Evolutionary conservation across 2,329 filamentous ascomycete species (phyloP).

Genomic region (Botrytis cinerea): DNA sequence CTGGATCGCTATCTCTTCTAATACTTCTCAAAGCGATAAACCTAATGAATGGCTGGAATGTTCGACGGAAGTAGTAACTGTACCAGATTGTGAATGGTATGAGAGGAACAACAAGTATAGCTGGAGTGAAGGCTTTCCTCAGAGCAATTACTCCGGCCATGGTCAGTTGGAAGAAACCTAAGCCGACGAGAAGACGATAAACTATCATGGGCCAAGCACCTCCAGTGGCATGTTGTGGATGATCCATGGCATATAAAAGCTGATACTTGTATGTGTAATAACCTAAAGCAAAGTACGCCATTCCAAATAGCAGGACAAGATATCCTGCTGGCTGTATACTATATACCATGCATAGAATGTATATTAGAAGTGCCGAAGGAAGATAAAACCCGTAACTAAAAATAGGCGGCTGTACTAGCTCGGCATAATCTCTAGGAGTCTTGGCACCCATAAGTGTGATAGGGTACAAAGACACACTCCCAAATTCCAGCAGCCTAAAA

Average conservation of each 20-base stretch:
- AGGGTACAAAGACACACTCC: constrained; percentile 80
- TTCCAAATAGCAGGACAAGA: constrained; percentile 77
- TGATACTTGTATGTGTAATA: constrained; percentile 97
- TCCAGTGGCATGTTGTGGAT: constrained; percentile 90
- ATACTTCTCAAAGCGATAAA: constrained; percentile 93
- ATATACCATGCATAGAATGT: constrained; percentile 95
- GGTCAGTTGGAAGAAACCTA: constrained; percentile 86
- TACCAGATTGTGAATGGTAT: constrained; percentile 85
- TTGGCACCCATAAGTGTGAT: constrained; percentile 75
- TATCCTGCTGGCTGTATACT: constrained; percentile 80
- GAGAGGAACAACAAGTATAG: constrained; percentile 73
- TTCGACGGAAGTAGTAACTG: constrained; percentile 74
- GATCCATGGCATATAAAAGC: constrained; percentile 96
- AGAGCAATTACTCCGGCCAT: constrained; percentile 85
- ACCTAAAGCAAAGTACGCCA: constrained; percentile 80
- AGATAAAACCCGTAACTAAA: constrained; percentile 98
- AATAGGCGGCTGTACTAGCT: constrained; percentile 76
- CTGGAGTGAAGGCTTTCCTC: constrained; percentile 70
- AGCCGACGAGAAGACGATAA: constrained; percentile 81
- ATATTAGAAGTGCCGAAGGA: constrained; percentile 86
- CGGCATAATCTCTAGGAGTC: constrained; percentile 85
- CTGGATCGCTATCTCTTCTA: constrained; percentile 58
- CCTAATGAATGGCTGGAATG: constrained; percentile 84
- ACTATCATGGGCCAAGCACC: constrained; percentile 96
- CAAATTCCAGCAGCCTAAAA: constrained; percentile 87